Evolutionary conservation across 495 filamentous ascomycete genomes (phyloP).

Genomic region (Neurospora sp.): DNA sequence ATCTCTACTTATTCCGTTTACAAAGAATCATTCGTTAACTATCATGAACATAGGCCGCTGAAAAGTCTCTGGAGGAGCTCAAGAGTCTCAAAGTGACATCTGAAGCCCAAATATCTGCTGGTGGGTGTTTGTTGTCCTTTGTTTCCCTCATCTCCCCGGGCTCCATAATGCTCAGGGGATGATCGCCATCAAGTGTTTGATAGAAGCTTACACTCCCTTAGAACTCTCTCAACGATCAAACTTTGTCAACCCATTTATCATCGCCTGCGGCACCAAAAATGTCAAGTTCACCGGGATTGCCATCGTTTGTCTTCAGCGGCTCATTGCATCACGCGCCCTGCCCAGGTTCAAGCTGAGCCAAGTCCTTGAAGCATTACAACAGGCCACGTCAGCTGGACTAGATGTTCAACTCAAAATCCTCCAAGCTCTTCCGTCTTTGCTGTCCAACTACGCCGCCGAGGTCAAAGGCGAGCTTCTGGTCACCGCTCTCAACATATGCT

Average conservation of each 20-base stretch:
- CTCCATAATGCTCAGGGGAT: not conserved
- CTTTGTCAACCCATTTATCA: conserved; percentile 85
- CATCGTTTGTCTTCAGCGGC: conserved; percentile 76
- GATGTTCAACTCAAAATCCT: conserved; percentile 95
- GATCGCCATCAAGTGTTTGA: not conserved
- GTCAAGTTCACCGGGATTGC: conserved; percentile 79
- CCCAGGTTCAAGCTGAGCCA: conserved; percentile 66
- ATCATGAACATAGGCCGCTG: conserved; percentile 58
- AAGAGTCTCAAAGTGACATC: conserved; percentile 67
- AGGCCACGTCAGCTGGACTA: conserved; percentile 62
- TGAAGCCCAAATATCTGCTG: conserved; percentile 74
- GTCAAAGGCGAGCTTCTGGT: conserved; percentile 72
- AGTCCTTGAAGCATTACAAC: conserved; percentile 75
- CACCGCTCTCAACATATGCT: conserved; percentile 79
- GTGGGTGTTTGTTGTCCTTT: conserved; percentile 35
- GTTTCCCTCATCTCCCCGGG: not conserved
- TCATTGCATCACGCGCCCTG: conserved; percentile 70
- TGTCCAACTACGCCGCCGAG: conserved; percentile 83
- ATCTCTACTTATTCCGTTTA: conserved; percentile 1
- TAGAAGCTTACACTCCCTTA: conserved; percentile 26
- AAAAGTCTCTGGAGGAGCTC: conserved; percentile 86
- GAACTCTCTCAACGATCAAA: conserved; percentile 72
- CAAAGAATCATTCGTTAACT: conserved; percentile 12
- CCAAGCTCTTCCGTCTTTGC: conserved; percentile 80
- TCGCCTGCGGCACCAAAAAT: conserved; percentile 84